Percentiles rank a stretch among this genome's conserved stretches.
phyloP scores from a whole-genome alignment of 2,329 filamentous ascomycete species.

The Colletotrichum acutatum region DNA sequence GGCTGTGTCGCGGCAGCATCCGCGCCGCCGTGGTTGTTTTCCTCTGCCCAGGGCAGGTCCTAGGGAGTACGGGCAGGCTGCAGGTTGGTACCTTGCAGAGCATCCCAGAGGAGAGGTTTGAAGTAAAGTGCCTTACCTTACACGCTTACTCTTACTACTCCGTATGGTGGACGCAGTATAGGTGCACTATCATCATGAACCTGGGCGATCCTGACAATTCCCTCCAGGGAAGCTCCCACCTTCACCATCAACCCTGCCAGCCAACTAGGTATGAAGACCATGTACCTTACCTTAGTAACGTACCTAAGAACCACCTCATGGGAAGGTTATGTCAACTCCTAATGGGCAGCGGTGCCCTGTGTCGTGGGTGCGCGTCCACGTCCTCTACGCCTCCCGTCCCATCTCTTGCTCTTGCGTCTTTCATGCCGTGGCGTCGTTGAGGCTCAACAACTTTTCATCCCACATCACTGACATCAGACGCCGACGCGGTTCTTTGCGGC shows the following conservation, averaged over 20 bases:
- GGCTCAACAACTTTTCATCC: constrained; percentile 4
- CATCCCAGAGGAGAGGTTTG: no score
- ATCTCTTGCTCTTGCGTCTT: neutral
- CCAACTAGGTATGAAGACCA: neutral
- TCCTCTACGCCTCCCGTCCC: neutral
- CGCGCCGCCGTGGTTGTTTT: neutral
- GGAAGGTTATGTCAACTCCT: neutral
- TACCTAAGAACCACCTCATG: neutral
- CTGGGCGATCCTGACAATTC: neutral
- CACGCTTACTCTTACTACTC: no score
- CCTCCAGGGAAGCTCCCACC: neutral
- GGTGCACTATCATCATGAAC: neutral
- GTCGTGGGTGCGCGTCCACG: neutral
- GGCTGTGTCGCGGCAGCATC: constrained; percentile 28
- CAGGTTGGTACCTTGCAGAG: no score
- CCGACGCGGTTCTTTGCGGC: neutral
- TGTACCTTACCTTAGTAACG: neutral
- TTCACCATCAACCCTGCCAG: neutral
- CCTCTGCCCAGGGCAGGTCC: no score
- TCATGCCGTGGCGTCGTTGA: neutral
- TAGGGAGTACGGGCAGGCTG: no score
- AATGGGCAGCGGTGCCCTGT: neutral
- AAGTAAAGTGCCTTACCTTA: no score
- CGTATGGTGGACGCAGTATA: no score
- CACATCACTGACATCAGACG: neutral